phyloP scores from a whole-genome alignment of 768 basidiomycete species.

The Naganishia friedmannii region DNA sequence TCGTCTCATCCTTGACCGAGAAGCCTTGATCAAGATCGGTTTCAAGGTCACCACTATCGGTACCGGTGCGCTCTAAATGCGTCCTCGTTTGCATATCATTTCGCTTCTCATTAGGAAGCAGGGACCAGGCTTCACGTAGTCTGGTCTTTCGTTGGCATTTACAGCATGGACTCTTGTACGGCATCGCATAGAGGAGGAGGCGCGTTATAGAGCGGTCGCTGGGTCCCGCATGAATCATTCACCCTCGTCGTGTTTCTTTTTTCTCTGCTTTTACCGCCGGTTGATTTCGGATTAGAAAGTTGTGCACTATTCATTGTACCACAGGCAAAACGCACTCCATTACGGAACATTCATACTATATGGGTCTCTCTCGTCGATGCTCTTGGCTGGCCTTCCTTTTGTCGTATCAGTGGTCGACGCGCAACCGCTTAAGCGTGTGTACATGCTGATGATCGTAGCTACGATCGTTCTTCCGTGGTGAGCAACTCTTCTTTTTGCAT shows the following conservation, averaged over 20 bases:
- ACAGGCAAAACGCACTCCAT: conserved; percentile 14
- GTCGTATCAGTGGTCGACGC: too few relatives aligned
- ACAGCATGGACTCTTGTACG: conserved; percentile 26
- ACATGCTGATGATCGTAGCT: too few relatives aligned
- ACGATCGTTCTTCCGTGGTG: too few relatives aligned
- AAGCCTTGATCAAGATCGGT: conserved; percentile 75
- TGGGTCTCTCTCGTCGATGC: not conserved
- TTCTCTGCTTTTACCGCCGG: conserved; percentile 1
- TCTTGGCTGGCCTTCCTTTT: too few relatives aligned
- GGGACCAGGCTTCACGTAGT: not conserved
- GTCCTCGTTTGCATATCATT: conserved; percentile 34
- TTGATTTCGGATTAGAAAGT: conserved; percentile 8
- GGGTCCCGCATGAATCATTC: not conserved
- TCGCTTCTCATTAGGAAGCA: conserved; percentile 22
- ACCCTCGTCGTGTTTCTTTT: not conserved
- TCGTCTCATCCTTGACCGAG: conserved; percentile 71
- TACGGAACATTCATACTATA: not conserved
- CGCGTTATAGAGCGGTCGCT: not conserved
- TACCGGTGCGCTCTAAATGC: conserved; percentile 38
- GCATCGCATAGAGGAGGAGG: conserved; percentile 18
- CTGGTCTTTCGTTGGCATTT: conserved; percentile 7
- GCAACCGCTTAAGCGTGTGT: too few relatives aligned
- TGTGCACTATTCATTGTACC: conserved; percentile 22
- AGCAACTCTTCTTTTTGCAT: too few relatives aligned
- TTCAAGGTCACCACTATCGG: conserved; percentile 63